phyloP scores from a whole-genome alignment of 2,329 filamentous ascomycete genomes.

The Plectosphaerella cucumerina region DNA sequence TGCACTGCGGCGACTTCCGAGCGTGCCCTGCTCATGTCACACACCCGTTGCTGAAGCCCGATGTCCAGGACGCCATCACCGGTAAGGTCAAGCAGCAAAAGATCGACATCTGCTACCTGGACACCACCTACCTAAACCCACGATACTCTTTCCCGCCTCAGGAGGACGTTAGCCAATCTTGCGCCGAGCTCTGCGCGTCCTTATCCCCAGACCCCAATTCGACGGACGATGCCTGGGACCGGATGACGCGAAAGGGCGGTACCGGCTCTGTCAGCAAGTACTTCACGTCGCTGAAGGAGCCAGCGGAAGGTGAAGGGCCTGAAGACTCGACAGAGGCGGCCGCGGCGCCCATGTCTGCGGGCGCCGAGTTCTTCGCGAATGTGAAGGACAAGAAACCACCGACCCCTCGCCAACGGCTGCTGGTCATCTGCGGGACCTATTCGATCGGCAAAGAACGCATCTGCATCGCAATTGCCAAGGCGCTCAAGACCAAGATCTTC shows the following conservation, averaged over 20 bases:
- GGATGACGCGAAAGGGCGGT: conserved; percentile 34
- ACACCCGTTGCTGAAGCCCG: conserved; percentile 77
- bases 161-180: conserved; percentile 79
- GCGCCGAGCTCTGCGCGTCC: conserved; percentile 80
- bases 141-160: conserved; percentile 93
- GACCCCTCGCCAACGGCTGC: conserved; percentile 56
- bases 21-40: conserved; percentile 80
- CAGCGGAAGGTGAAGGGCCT: conserved; percentile 18
- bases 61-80: conserved; percentile 64
- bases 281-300: conserved; percentile 36
- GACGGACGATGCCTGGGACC: conserved; percentile 43
- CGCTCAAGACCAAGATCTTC: conserved; percentile 83
- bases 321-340: conserved; percentile 14
- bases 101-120: conserved; percentile 93
- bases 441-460: conserved; percentile 97
- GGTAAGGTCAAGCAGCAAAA: conserved; percentile 75
- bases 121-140: conserved; percentile 94
- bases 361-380: neutral
- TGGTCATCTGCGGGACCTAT: conserved; percentile 94
- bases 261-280: conserved; percentile 48
- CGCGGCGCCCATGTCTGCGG: neutral
- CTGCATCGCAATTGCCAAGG: conserved; percentile 85
- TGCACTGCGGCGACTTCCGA: conserved; percentile 95
- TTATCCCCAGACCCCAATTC: conserved; percentile 61
- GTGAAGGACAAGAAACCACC: conserved; percentile 1